These are phyloP conservation scores for Conidiobolus incongruus DNA, from an alignment of 371 early-diverging fungal species.

Conservation along the genomic window DNA sequence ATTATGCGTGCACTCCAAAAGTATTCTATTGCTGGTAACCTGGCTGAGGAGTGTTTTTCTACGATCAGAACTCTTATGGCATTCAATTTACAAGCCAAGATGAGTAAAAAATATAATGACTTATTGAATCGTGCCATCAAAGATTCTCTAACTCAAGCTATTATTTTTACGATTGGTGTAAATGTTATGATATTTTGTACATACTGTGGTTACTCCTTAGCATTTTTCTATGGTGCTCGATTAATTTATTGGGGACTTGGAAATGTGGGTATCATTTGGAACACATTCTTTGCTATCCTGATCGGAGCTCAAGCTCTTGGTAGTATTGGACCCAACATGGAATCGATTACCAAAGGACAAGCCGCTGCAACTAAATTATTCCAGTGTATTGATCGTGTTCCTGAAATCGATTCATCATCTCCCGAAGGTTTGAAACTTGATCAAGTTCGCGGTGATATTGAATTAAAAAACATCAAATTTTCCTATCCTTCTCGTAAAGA, in stretches of 20 bases:
- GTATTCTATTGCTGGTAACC: slow-evolving; percentile 38
- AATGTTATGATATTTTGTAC: too few species aligned
- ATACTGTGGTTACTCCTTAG: too few species aligned
- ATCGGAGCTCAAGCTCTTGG: too few species aligned
- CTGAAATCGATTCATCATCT: slow-evolving; percentile 30
- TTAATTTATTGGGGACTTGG: too few species aligned
- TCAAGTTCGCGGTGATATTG: slow-evolving; percentile 25
- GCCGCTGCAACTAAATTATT: slow-evolving; percentile 41
- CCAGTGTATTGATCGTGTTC: slow-evolving; percentile 47
- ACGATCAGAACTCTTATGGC: slow-evolving; percentile 72
- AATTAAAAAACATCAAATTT: slow-evolving; percentile 40
- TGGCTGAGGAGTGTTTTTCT: slow-evolving; percentile 70
- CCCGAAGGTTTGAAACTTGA: slow-evolving; percentile 23
- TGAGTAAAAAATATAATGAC: slow-evolving; percentile 26
- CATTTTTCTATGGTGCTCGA: too few species aligned
- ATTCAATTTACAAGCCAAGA: slow-evolving; percentile 53
- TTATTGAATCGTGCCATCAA: slow-evolving; percentile 24
- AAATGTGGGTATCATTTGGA: too few species aligned
- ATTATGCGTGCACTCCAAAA: slow-evolving; percentile 13
- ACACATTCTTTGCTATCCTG: too few species aligned
- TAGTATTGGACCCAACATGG: too few species aligned
- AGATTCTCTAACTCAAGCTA: slow-evolving; percentile 25
- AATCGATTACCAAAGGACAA: too few species aligned
- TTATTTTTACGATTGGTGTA: slow-evolving; percentile 19
- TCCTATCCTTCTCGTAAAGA: slow-evolving; percentile 36